A percentile compares a stretch with the other conserved stretches of the same genome.
Evolutionary conservation across 2,329 filamentous ascomycete genomes (phyloP).

Genomic region (Verticillium tricorpus): DNA sequence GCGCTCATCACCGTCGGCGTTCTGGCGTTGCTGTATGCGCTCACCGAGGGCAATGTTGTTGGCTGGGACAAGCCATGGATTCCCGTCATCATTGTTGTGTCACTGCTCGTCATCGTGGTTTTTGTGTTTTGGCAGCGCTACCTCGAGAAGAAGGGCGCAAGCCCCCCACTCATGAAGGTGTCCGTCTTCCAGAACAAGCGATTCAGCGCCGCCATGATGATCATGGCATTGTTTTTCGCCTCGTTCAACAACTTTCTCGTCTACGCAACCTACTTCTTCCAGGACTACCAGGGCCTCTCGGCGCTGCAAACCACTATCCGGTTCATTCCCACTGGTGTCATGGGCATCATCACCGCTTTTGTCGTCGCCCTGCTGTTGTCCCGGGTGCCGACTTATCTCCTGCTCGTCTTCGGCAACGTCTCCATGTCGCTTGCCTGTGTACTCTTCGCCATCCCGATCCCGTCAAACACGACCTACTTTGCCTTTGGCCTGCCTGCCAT

Average conservation of each 20-base stretch:
- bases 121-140: constrained; percentile 60
- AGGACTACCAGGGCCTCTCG: constrained; percentile 58
- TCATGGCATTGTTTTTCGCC: constrained; percentile 63
- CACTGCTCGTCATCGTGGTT: constrained; percentile 47
- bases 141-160: constrained; percentile 46
- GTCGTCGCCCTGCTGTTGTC: constrained; percentile 52
- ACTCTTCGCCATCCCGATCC: constrained; percentile 61
- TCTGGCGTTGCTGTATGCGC: constrained; percentile 58
- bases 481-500: constrained; percentile 64
- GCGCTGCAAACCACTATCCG: constrained; percentile 64
- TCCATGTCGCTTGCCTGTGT: constrained; percentile 51
- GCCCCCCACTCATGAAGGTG: constrained; percentile 60
- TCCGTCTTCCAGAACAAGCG: constrained; percentile 56
- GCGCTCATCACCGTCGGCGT: constrained; percentile 58
- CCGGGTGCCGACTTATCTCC: constrained; percentile 51
- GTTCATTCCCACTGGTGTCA: constrained; percentile 62
- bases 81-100: constrained; percentile 52
- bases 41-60: constrained; percentile 65
- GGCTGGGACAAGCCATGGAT: constrained; percentile 64
- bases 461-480: constrained; percentile 58
- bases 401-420: constrained; percentile 54
- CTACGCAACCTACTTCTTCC: constrained; percentile 66
- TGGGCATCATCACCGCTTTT: constrained; percentile 53
- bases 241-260: constrained; percentile 65
- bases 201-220: constrained; percentile 59